These are phyloP conservation scores for Rhodotorula sp. DNA, from an alignment of 1,284 basidiomycete genomes.

Conservation along the genomic window DNA sequence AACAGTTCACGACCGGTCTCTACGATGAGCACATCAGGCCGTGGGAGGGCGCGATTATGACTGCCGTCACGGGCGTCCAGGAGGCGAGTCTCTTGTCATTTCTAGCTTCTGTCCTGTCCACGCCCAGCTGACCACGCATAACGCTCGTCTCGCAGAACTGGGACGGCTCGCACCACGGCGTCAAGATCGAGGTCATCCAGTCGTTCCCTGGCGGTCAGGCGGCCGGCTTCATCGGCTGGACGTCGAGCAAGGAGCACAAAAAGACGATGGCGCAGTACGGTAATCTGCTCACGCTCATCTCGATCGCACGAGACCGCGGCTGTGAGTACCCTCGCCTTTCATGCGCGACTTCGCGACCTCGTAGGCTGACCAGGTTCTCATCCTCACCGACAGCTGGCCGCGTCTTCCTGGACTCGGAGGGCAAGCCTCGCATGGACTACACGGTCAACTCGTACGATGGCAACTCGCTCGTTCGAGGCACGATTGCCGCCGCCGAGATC, in stretches of 20 bases:
- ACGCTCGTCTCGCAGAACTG: slow-evolving; percentile 44
- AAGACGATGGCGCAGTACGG: slow-evolving; percentile 42
- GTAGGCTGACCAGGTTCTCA: no score
- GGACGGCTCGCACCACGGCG: slow-evolving; percentile 49
- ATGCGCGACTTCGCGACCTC: neutral
- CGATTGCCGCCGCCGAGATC: slow-evolving; percentile 50
- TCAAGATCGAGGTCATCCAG: slow-evolving; percentile 54
- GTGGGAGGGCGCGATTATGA: slow-evolving; percentile 54
- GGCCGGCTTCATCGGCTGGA: slow-evolving; percentile 48
- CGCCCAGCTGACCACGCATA: no score
- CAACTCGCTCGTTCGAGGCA: slow-evolving; percentile 48
- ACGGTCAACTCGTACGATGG: slow-evolving; percentile 49
- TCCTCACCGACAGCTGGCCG: slow-evolving; percentile 42
- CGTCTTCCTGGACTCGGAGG: slow-evolving; percentile 49
- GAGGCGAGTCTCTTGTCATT: no score
- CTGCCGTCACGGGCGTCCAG: slow-evolving; percentile 44
- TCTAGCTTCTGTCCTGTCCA: no score
- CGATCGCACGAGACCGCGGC: slow-evolving; percentile 76
- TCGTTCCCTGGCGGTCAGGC: slow-evolving; percentile 50
- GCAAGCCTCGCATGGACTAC: slow-evolving; percentile 51
- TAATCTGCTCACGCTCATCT: slow-evolving; percentile 54
- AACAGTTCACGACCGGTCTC: slow-evolving; percentile 51
- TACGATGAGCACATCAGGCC: slow-evolving; percentile 52
- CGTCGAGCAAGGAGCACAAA: slow-evolving; percentile 50
- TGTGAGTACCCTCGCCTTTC: slow-evolving; percentile 4